Evolutionary conservation across 1,139 yeast species (phyloP).

Genomic region (Candida sp.): DNA sequence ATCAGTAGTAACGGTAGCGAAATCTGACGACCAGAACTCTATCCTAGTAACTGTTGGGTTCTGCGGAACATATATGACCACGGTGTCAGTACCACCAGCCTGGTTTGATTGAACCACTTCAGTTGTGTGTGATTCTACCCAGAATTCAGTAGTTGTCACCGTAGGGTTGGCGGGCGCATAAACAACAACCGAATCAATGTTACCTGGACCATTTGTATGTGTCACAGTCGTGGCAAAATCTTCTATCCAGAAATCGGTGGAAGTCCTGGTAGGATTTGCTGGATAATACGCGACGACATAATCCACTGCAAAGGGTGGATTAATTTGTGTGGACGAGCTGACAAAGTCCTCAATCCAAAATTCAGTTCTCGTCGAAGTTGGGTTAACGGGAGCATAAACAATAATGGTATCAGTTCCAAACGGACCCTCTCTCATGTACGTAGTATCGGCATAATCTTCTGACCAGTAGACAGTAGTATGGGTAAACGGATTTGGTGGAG

Average conservation of each 20-base stretch:
- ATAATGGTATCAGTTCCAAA: slow-evolving; percentile 21
- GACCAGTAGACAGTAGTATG: too few species aligned
- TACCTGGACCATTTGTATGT: slow-evolving; percentile 7
- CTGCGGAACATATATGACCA: slow-evolving; percentile 21
- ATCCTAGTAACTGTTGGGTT: slow-evolving; percentile 15
- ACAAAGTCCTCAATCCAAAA: slow-evolving; percentile 7
- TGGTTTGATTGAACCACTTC: slow-evolving; percentile 8
- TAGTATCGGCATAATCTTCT: too few species aligned
- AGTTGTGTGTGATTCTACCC: slow-evolving; percentile 11
- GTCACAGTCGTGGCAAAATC: slow-evolving; percentile 7
- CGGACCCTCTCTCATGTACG: too few species aligned
- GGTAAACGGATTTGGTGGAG: too few species aligned
- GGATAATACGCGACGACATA: too few species aligned
- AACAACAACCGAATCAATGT: slow-evolving; percentile 21
- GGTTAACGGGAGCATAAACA: slow-evolving; percentile 20
- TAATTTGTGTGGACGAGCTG: slow-evolving; percentile 11
- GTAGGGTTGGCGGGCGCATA: slow-evolving; percentile 19
- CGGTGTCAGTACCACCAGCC: slow-evolving; percentile 20
- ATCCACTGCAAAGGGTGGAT: neutral
- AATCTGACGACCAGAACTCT: slow-evolving; percentile 10
- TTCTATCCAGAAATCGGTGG: too few species aligned
- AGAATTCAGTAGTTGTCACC: slow-evolving; percentile 4
- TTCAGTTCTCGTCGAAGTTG: slow-evolving; percentile 17
- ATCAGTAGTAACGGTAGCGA: slow-evolving; percentile 9
- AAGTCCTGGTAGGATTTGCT: too few species aligned